phyloP scores from a whole-genome alignment of 805 yeast species.

The Teunomyces cretensis region DNA sequence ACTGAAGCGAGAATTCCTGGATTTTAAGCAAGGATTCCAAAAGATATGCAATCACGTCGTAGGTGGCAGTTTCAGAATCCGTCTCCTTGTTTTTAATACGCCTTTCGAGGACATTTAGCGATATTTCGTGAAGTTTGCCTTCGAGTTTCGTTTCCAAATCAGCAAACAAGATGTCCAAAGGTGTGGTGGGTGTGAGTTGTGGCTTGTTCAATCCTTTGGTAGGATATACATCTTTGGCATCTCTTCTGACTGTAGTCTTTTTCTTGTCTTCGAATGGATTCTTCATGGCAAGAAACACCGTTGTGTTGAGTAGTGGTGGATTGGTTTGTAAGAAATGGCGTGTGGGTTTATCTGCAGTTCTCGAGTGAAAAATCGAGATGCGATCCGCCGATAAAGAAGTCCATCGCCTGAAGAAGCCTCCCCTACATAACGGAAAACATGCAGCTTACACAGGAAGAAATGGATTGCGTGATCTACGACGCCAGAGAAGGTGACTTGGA shows the following conservation, averaged over 20 bases:
- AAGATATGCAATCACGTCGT: constrained; percentile 31
- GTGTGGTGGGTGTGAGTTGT: constrained; percentile 25
- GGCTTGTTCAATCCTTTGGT: constrained; percentile 35
- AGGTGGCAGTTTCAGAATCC: background rate
- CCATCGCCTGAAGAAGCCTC: background rate
- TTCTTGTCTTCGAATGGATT: constrained; percentile 32
- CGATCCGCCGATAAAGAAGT: background rate
- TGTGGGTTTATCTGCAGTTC: constrained; percentile 1
- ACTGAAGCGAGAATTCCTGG: constrained; percentile 34
- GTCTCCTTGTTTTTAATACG: background rate
- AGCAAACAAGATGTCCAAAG: constrained; percentile 35
- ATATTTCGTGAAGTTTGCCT: constrained; percentile 22
- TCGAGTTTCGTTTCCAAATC: constrained; percentile 25
- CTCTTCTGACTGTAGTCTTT: constrained; percentile 29
- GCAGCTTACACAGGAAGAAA: constrained; percentile 65
- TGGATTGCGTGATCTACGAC: constrained; percentile 77
- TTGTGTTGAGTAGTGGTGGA: too few relatives aligned
- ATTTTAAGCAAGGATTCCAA: constrained; percentile 38
- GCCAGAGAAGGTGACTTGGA: constrained; percentile 89
- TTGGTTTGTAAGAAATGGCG: background rate
- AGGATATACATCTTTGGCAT: constrained; percentile 32
- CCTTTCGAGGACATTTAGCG: constrained; percentile 10
- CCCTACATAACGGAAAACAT: background rate
- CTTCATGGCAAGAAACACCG: constrained; percentile 9
- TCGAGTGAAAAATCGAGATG: constrained; percentile 1